Base-by-base conservation (phyloP, 2,329 filamentous ascomycete genomes). In the Pseudocercospora pini-densiflorae region DNA sequence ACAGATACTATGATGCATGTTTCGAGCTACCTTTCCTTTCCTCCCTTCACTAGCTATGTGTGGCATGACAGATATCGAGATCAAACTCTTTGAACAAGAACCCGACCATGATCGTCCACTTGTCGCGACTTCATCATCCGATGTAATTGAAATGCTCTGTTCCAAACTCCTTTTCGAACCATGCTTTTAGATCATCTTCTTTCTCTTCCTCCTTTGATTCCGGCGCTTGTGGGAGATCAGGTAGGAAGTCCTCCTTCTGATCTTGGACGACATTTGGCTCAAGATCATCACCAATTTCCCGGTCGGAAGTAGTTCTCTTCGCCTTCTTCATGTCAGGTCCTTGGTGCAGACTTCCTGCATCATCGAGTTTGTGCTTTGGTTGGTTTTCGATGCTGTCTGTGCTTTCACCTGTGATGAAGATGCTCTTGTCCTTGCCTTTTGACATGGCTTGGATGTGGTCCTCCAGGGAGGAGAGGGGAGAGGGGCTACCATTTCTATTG, bases 101-200 rank as follows among this genome's bases (percentile, higher is more conserved):
- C n/a, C n/a, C n/a, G n/a, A n/a, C n/a, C n/a, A n/a, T n/a, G n/a
- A n/a, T n/a, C n/a, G n/a, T n/a, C n/a, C n/a, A n/a, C n/a, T n/a
- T n/a, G n/a, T n/a, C n/a, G n/a, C n/a, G n/a, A n/a, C n/a, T 14
- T 47, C 43, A 47, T 74, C 70, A 71, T 12, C 63, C 65, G n/a
- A 71, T 54, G 9, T 65, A 70, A 23, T 68, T 67, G 61, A 76
- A 76, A 8, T 62, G 27, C 54, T 77, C 75, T 5, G 63, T 65
- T 1, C 74, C 75, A 40, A 76, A 70, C 19, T 75, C 68, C n/a
- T 67, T 65, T 47, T 70, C 67, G 61, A 75, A 76, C 74, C 72
- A 75, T 43, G 67, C 68, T 36, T 66, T 49, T 2, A 72, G 66
- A 8, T 65, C 65, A 9, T 63, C 59, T 27, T 53, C 21, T 24